Conservation (phyloP, 2,329 filamentous ascomycete species). For the Ophiostoma sp. region DNA sequence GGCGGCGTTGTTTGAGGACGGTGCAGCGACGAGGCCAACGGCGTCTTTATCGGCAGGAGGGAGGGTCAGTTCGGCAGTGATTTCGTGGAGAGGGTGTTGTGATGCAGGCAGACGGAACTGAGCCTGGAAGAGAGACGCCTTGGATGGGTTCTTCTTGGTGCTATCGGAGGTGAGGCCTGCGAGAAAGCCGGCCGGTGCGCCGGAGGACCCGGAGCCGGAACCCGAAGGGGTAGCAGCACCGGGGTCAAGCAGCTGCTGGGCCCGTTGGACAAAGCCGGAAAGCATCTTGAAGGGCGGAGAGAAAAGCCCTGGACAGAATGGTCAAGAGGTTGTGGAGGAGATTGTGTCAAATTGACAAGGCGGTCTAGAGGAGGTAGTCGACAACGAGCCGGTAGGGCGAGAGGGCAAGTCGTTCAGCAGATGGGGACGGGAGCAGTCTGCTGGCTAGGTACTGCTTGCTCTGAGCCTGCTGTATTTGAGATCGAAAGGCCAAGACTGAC, state of each 20-base stretch:
- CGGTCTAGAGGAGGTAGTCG: background rate
- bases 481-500: background rate
- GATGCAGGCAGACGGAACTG: slow-evolving; percentile 93
- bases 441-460: background rate
- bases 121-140: slow-evolving; percentile 85
- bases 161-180: slow-evolving; percentile 60
- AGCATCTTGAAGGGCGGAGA: slow-evolving; percentile 42
- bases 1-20: slow-evolving; percentile 52
- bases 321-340: background rate
- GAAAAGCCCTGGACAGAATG: background rate
- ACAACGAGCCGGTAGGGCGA: background rate
- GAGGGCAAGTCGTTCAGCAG: background rate
- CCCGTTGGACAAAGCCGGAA: slow-evolving; percentile 86
- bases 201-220: slow-evolving; percentile 18
- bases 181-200: slow-evolving; percentile 28
- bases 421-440: background rate
- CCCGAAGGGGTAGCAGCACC: slow-evolving; percentile 49
- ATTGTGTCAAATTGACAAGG: background rate
- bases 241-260: slow-evolving; percentile 90
- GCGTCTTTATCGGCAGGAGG: slow-evolving; percentile 43
- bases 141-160: slow-evolving; percentile 62
- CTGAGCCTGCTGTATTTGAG: background rate
- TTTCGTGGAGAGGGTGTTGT: slow-evolving; percentile 91
- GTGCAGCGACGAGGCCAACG: slow-evolving; percentile 18
- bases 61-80: slow-evolving; percentile 90